These are phyloP conservation scores for Stephanodiscus minutulus DNA, from an alignment of 108 stramenopile genomes.

Conservation along the genomic window DNA sequence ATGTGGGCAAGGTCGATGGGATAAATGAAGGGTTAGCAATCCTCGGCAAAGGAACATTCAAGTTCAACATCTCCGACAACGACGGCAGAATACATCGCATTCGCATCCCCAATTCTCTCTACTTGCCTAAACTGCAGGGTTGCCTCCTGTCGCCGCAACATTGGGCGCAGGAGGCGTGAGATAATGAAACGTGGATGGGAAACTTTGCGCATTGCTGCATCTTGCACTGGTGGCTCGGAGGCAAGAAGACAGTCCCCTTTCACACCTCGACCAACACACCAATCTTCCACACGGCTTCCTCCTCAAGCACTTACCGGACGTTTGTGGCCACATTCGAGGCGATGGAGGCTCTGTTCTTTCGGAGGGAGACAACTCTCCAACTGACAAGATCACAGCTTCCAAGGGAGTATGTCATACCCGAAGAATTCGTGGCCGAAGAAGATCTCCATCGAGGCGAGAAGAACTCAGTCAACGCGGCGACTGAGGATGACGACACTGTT, in stretches of 20 bases:
- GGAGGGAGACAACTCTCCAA: neutral
- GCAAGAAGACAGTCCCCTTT: neutral
- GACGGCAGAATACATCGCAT: neutral
- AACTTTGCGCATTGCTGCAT: neutral
- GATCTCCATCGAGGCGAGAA: too few relatives aligned
- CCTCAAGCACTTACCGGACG: neutral
- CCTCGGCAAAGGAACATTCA: neutral
- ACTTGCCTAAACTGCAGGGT: constrained; percentile 1
- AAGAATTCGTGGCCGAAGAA: neutral
- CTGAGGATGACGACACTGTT: neutral
- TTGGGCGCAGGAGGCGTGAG: constrained; percentile 21
- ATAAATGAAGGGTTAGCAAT: neutral
- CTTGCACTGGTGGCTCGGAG: neutral
- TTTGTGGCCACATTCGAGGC: neutral
- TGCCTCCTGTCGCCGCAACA: constrained; percentile 16
- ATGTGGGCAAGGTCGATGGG: neutral
- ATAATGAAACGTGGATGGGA: constrained; percentile 7
- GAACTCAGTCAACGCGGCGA: too few relatives aligned
- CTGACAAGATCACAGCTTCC: neutral
- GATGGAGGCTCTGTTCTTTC: neutral
- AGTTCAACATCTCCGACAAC: neutral
- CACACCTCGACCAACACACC: neutral
- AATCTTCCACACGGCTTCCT: neutral
- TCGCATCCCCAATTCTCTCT: neutral
- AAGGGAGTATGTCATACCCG: too few relatives aligned